Percentiles rank a stretch among this genome's conserved stretches.
phyloP scores from a whole-genome alignment of 2,329 filamentous ascomycete species.

The Colletotrichum sp. region DNA sequence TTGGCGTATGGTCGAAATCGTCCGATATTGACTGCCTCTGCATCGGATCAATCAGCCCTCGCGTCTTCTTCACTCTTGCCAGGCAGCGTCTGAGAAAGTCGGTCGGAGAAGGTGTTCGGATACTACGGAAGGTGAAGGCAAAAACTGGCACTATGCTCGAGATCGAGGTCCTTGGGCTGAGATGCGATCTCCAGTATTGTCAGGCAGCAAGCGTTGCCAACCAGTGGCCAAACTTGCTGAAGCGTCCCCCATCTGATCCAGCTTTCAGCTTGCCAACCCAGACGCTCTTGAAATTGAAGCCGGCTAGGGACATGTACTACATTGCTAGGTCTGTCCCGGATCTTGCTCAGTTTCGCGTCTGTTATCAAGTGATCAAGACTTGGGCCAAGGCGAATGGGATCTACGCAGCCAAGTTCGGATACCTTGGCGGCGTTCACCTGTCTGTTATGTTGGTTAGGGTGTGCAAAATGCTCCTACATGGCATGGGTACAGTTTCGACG shows the following conservation, averaged over 20 bases:
- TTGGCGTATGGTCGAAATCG: constrained; percentile 63
- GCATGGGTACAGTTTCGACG: constrained; percentile 42
- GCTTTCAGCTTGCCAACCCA: constrained; percentile 61
- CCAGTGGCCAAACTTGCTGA: constrained; percentile 52
- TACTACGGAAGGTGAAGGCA: constrained; percentile 63
- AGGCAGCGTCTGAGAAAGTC: constrained; percentile 58
- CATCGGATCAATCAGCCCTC: constrained; percentile 65
- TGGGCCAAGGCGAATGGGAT: constrained; percentile 69
- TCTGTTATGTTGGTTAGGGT: constrained; percentile 65
- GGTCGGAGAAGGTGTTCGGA: constrained; percentile 44
- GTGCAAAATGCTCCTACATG: constrained; percentile 56
- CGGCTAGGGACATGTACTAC: constrained; percentile 66
- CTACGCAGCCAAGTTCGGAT: constrained; percentile 70
- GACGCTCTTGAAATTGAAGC: constrained; percentile 67
- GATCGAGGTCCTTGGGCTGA: constrained; percentile 61
- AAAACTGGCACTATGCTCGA: constrained; percentile 69
- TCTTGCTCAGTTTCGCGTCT: constrained; percentile 59
- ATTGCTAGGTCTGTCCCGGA: constrained; percentile 65
- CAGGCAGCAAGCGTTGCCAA: constrained; percentile 35
- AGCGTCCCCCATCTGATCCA: constrained; percentile 53
- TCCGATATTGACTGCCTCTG: constrained; percentile 72
- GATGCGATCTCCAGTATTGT: constrained; percentile 71
- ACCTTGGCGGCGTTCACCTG: constrained; percentile 69
- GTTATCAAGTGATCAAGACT: constrained; percentile 63
- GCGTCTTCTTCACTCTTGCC: constrained; percentile 66